Evolutionary conservation across 2,329 filamentous ascomycete genomes (phyloP).

Genomic region (Diatrype stigma): DNA sequence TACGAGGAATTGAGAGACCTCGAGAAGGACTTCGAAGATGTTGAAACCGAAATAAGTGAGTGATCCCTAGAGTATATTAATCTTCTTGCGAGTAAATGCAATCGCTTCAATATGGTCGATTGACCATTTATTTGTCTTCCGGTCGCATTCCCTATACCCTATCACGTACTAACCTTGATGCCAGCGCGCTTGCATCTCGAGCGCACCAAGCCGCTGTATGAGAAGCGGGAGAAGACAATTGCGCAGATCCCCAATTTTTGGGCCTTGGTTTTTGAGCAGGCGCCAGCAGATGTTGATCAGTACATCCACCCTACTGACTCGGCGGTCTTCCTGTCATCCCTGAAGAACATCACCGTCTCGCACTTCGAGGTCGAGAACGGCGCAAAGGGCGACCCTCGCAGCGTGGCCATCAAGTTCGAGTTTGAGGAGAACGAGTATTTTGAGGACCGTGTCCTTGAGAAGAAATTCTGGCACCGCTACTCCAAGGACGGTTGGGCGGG

Average conservation of each 20-base stretch:
- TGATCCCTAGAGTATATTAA: conserved; percentile 15
- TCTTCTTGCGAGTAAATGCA: too few relatives aligned
- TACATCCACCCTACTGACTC: conserved; percentile 81
- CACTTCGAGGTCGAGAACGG: conserved; percentile 72
- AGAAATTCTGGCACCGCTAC: conserved; percentile 85
- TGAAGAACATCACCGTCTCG: conserved; percentile 67
- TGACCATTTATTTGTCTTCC: too few relatives aligned
- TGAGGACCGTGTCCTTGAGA: conserved; percentile 71
- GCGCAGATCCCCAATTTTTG: conserved; percentile 83
- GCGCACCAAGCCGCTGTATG: conserved; percentile 67
- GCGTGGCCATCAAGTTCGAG: conserved; percentile 70
- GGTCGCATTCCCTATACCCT: background rate
- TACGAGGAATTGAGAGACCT: conserved; percentile 77
- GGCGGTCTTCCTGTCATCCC: conserved; percentile 62
- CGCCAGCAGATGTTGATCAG: conserved; percentile 80
- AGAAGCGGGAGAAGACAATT: conserved; percentile 68
- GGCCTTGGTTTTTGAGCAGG: conserved; percentile 87
- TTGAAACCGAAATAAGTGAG: conserved; percentile 78
- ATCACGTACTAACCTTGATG: conserved; percentile 6
- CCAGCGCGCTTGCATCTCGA: conserved; percentile 70
- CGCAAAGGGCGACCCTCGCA: conserved; percentile 70
- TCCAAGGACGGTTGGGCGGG: conserved; percentile 66
- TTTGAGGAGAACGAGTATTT: conserved; percentile 83
- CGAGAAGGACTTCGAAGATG: conserved; percentile 79
- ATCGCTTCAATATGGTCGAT: too few relatives aligned